Evolutionary conservation across 192 early-diverging fungal species (phyloP).

Genomic region (Gonapodya prolifera): DNA sequence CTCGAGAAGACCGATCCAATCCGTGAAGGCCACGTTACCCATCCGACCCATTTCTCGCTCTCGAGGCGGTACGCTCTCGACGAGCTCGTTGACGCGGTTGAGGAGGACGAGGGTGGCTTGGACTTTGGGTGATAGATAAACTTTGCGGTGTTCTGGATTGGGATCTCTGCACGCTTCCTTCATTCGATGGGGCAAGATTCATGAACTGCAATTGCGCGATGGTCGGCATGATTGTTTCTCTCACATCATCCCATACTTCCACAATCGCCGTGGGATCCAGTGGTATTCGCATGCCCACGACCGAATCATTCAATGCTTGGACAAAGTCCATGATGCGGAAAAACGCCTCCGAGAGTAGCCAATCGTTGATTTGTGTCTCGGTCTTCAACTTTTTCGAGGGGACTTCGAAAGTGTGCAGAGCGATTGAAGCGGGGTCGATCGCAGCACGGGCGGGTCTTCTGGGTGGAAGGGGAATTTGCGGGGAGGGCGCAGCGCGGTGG

Average conservation of each 20-base stretch:
- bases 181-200: not conserved
- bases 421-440: not conserved
- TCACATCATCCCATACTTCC: constrained; percentile 35
- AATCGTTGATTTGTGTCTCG: not conserved
- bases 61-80: not conserved
- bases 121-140: constrained; percentile 9
- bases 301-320: constrained; percentile 53
- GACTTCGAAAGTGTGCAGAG: not conserved
- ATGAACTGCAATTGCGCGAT: not conserved
- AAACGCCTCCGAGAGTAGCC: constrained; percentile 36
- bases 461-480: not conserved
- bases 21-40: constrained; percentile 9
- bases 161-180: not conserved
- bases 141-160: not conserved
- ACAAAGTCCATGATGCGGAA: constrained; percentile 56
- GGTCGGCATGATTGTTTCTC: constrained; percentile 14
- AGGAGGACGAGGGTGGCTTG: not conserved
- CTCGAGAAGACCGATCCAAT: constrained; percentile 26
- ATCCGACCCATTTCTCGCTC: not conserved
- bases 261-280: not conserved
- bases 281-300: constrained; percentile 49
- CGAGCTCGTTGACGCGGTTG: not conserved
- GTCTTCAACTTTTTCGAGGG: not conserved
- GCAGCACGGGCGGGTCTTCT: not conserved
- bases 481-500: not conserved